Conservation (phyloP, 2,329 filamentous ascomycete genomes). For the Sporothrix variecibatus region DNA sequence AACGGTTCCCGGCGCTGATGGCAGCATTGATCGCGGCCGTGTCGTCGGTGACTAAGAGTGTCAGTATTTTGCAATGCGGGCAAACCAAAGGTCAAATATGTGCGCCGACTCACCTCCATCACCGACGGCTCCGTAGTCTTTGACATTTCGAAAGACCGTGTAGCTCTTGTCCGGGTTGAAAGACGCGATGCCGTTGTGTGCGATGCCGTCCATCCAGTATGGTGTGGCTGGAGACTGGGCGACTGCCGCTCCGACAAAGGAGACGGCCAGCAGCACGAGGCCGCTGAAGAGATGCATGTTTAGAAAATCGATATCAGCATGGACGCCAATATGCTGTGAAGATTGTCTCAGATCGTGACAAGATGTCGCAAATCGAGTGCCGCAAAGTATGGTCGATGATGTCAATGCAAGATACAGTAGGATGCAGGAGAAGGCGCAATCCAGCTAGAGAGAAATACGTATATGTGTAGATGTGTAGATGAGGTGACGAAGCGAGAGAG, state of each 20-base stretch:
- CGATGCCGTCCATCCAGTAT: constrained; percentile 49
- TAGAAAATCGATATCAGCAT: neutral
- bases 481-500: neutral
- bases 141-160: constrained; percentile 32
- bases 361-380: neutral
- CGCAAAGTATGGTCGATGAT: neutral
- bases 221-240: constrained; percentile 30
- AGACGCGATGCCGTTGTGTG: constrained; percentile 50
- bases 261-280: constrained; percentile 22
- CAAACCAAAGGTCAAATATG: neutral
- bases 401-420: neutral
- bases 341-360: neutral
- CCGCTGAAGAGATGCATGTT: constrained; percentile 22
- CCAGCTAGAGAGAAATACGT: neutral
- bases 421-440: neutral
- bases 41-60: constrained; percentile 62
- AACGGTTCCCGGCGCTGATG: constrained; percentile 48
- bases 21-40: constrained; percentile 70
- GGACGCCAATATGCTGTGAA: neutral
- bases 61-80: neutral
- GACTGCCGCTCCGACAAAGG: neutral
- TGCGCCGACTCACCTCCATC: constrained; percentile 54
- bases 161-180: constrained; percentile 45
- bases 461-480: neutral
- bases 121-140: constrained; percentile 62